Evolutionary conservation across 2,329 filamentous ascomycete species (phyloP).

Genomic region (Pseudogymnoascus sp.): DNA sequence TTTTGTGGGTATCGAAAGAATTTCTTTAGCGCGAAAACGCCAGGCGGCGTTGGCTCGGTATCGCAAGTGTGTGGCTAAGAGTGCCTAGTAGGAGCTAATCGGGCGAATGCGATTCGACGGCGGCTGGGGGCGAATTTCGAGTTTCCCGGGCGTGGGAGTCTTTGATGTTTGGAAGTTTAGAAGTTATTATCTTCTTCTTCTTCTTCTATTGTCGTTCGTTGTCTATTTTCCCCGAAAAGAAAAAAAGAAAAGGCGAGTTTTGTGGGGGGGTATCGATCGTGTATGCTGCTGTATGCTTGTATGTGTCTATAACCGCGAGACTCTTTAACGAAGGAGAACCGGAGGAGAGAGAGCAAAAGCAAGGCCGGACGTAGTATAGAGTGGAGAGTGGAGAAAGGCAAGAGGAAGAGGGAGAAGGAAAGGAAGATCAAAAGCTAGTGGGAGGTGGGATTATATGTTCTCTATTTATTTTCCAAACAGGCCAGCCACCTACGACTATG

Average conservation of each 20-base stretch:
- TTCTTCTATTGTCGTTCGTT: background rate
- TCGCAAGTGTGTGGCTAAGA: background rate
- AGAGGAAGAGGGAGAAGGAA: background rate
- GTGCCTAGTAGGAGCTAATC: constrained; percentile 2
- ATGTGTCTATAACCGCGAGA: background rate
- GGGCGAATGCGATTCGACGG: constrained; percentile 3
- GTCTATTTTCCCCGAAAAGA: background rate
- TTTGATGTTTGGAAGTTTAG: background rate
- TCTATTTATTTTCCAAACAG: background rate
- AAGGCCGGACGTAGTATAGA: background rate
- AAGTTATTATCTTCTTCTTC: background rate
- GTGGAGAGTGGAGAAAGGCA: background rate
- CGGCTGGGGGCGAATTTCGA: background rate
- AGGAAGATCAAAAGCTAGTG: constrained; percentile 7
- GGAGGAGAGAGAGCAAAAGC: background rate
- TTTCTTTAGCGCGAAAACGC: constrained; percentile 12
- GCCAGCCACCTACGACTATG: background rate
- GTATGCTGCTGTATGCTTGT: too few relatives aligned
- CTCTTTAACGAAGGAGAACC: background rate
- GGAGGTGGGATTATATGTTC: constrained; percentile 5
- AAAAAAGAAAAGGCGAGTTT: background rate
- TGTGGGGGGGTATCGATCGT: background rate
- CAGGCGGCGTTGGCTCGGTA: constrained; percentile 7
- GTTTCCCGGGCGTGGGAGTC: background rate
- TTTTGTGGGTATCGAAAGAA: constrained; percentile 12